Conservation (phyloP, 768 basidiomycete genomes). For the Hygrophorus russula region DNA sequence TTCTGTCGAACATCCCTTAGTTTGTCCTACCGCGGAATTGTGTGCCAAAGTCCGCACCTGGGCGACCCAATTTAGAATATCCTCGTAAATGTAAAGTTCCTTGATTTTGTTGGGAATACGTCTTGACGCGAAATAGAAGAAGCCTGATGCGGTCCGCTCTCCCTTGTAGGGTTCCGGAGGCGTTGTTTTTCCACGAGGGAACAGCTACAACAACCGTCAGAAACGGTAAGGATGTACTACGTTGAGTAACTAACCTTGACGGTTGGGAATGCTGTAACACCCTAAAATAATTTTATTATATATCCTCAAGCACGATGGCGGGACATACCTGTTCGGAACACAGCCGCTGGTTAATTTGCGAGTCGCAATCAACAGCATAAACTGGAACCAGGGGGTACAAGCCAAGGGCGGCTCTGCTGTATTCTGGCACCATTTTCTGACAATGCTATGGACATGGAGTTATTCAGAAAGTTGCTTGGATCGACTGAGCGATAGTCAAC, state of each 20-base stretch:
- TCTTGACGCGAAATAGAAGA: conserved; percentile 68
- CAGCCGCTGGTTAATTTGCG: conserved; percentile 64
- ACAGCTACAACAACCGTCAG: conserved; percentile 35
- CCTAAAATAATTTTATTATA: conserved; percentile 20
- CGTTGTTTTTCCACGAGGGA: conserved; percentile 61
- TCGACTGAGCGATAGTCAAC: conserved; percentile 14
- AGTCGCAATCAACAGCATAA: conserved; percentile 93
- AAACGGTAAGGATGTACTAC: neutral
- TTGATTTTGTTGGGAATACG: conserved; percentile 65
- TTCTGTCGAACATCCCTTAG: conserved; percentile 12
- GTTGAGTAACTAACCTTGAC: conserved; percentile 53
- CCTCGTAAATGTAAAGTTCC: conserved; percentile 41
- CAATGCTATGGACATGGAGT: conserved; percentile 50
- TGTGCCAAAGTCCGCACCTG: conserved; percentile 34
- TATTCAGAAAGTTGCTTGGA: neutral
- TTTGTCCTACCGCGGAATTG: neutral
- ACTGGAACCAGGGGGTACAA: conserved; percentile 76
- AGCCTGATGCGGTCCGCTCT: conserved; percentile 58
- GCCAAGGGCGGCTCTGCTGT: conserved; percentile 67
- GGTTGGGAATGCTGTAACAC: conserved; percentile 87
- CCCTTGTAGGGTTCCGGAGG: conserved; percentile 56
- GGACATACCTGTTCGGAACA: conserved; percentile 62
- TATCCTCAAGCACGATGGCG: neutral
- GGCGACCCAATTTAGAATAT: conserved; percentile 57
- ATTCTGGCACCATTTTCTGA: conserved; percentile 76